Conservation (phyloP, 768 basidiomycete genomes). For the Grammothele lineata region DNA sequence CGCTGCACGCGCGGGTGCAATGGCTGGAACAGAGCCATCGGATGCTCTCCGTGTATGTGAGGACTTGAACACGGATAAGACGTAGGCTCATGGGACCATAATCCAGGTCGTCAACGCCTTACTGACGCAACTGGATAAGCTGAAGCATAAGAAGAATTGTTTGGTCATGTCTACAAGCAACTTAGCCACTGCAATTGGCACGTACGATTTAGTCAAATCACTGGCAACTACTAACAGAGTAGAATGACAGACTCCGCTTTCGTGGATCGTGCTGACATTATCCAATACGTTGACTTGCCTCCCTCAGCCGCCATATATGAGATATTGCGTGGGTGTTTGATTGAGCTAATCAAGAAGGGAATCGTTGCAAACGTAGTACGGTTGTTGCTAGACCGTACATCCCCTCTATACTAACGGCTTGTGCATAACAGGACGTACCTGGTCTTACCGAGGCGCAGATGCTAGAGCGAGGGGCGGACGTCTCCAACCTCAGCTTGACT, state of each 20-base stretch:
- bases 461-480: conserved; percentile 35
- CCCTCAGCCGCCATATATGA: conserved; percentile 91
- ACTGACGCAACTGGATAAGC: conserved; percentile 92
- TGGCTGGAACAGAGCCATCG: conserved; percentile 93
- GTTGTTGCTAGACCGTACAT: no score
- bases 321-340: conserved; percentile 78
- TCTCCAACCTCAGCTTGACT: conserved; percentile 8
- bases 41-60: conserved; percentile 80
- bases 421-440: conserved; percentile 49
- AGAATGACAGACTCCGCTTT: conserved; percentile 81
- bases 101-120: conserved; percentile 93
- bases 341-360: conserved; percentile 72
- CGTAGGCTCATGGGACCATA: background rate
- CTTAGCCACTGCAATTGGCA: conserved; percentile 90
- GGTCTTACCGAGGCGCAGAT: conserved; percentile 57
- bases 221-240: no score
- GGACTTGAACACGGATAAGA: background rate
- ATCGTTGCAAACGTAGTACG: conserved; percentile 65
- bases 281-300: conserved; percentile 91
- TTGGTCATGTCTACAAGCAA: conserved; percentile 97
- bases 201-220: no score
- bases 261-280: conserved; percentile 94
- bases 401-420: background rate
- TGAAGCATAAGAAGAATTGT: conserved; percentile 90
- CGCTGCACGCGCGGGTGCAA: conserved; percentile 89